Conservation (phyloP, 2,329 filamentous ascomycete genomes). For the Dendrostoma leiphaemia region DNA sequence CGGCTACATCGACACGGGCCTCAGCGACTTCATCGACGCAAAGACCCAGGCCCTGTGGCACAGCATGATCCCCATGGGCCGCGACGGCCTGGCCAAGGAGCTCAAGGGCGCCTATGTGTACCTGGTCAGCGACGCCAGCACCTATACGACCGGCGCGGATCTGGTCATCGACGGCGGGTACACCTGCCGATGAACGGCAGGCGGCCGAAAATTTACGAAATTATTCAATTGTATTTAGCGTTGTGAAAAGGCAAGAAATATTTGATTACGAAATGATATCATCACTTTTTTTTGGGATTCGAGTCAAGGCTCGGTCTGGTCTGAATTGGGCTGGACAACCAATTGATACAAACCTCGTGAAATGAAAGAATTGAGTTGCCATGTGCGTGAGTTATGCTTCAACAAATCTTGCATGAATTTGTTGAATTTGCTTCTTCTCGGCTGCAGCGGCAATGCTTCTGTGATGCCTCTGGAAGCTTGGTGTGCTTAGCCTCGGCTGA, state of each 20-base stretch:
- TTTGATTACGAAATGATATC: too few species aligned
- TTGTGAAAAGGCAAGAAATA: too few species aligned
- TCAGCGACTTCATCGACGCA: conserved; percentile 60
- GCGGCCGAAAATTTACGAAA: not conserved
- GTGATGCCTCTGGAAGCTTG: too few species aligned
- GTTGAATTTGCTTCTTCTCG: too few species aligned
- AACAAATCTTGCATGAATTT: too few species aligned
- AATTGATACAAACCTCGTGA: too few species aligned
- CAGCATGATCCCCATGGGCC: conserved; percentile 71
- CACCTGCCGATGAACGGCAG: conserved; percentile 38
- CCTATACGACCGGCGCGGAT: conserved; percentile 73
- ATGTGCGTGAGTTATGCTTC: too few species aligned
- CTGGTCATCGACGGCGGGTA: conserved; percentile 72
- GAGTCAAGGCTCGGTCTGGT: too few species aligned
- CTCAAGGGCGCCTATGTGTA: conserved; percentile 76
- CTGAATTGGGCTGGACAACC: too few species aligned
- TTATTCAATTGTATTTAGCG: not conserved
- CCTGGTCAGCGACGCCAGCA: conserved; percentile 70
- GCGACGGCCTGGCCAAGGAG: conserved; percentile 67
- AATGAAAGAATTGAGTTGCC: too few species aligned
- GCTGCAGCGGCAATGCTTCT: too few species aligned
- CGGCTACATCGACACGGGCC: conserved; percentile 64
- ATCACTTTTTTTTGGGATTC: not conserved
- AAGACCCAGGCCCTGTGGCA: conserved; percentile 71
- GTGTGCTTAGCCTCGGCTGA: too few species aligned